phyloP scores from a whole-genome alignment of 2,329 filamentous ascomycete species.

The Nothopassalora personata region DNA sequence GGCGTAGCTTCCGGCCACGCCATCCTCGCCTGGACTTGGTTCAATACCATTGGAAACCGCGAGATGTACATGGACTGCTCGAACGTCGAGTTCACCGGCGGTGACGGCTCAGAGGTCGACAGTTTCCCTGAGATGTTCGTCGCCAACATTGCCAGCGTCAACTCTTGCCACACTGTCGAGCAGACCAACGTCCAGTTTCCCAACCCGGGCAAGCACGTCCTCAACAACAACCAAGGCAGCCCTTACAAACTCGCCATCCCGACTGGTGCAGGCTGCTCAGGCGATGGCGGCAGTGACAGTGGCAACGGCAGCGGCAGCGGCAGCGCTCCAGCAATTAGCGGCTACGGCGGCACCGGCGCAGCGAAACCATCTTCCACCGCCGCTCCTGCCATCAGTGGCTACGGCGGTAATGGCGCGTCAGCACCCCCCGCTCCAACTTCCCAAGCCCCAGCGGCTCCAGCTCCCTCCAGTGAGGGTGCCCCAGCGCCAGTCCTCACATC shows the following conservation, averaged over 20 bases:
- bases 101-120: constrained; percentile 52
- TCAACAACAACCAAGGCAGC: constrained; percentile 34
- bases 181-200: constrained; percentile 60
- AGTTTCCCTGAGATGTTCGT: constrained; percentile 69
- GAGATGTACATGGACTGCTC: constrained; percentile 99
- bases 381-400: constrained; percentile 2
- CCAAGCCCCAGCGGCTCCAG: constrained; percentile 1
- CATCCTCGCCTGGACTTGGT: constrained; percentile 87
- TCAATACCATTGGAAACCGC: constrained; percentile 85
- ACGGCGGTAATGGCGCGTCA: constrained; percentile 2
- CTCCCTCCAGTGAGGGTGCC: not conserved
- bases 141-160: constrained; percentile 58
- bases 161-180: constrained; percentile 51
- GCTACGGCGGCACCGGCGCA: constrained; percentile 1
- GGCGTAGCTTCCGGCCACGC: constrained; percentile 70
- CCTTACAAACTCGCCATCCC: constrained; percentile 22
- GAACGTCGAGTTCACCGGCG: constrained; percentile 59
- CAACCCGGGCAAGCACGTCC: constrained; percentile 56
- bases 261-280: constrained; percentile 18
- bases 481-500: constrained; percentile 1
- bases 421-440: constrained; percentile 2
- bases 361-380: not conserved
- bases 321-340: constrained; percentile 2
- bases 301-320: constrained; percentile 4
- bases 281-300: constrained; percentile 2